phyloP scores from a whole-genome alignment of 2,329 filamentous ascomycete species.

The Phyllosticta capitalensis region DNA sequence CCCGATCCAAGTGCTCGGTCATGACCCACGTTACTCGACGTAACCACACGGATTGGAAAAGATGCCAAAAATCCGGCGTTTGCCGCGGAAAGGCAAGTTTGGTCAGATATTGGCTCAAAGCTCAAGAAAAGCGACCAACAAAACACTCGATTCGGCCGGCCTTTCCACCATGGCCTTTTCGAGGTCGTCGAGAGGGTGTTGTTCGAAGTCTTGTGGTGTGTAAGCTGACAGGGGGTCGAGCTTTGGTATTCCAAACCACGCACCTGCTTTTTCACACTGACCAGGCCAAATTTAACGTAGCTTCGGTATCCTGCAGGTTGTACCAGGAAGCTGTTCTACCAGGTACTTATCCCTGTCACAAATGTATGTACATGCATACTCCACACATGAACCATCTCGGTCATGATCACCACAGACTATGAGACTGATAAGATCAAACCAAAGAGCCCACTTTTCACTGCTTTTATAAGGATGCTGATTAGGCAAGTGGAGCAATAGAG shows the following conservation, averaged over 20 bases:
- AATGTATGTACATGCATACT: neutral
- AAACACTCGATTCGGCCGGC: neutral
- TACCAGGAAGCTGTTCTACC: neutral
- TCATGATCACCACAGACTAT: neutral
- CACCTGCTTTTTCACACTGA: neutral
- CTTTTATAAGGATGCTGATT: neutral
- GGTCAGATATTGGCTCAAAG: neutral
- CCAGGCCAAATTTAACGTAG: neutral
- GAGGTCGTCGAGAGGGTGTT: neutral
- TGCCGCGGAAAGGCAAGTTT: neutral
- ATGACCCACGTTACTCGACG: neutral
- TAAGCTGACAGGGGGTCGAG: neutral
- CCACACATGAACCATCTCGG: neutral
- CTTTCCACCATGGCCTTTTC: neutral
- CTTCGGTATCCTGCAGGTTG: neutral
- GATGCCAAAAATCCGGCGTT: neutral
- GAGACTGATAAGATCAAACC: neutral
- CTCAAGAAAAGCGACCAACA: neutral
- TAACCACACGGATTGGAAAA: neutral
- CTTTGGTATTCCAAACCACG: neutral
- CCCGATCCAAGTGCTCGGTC: neutral
- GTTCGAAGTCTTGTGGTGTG: neutral
- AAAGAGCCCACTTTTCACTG: neutral
- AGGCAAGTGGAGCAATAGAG: neutral
- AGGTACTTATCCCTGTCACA: neutral